Base-by-base conservation (phyloP, 139 green algal species). In the Micractinium conductrix region DNA sequence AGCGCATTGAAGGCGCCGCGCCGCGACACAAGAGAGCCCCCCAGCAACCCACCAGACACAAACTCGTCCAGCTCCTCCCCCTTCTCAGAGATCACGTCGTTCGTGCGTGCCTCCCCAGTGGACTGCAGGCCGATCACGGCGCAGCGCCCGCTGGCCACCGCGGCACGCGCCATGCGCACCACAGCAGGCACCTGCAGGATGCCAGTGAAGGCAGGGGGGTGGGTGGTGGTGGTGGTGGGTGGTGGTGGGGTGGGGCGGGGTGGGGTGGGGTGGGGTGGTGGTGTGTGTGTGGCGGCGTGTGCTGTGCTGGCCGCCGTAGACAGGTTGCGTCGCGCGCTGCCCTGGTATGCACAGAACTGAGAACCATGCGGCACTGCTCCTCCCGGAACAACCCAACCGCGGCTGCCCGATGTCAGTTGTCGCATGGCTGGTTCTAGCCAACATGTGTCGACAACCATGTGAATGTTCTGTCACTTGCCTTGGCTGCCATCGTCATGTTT, bases 401-500 rank as follows among this genome's bases (percentile, higher is more conserved):
- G n/a, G n/a, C n/a, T n/a, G n/a, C n/a, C n/a, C n/a, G n/a, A n/a
- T n/a, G n/a, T n/a, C n/a, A n/a, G n/a, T n/a, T n/a, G n/a, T n/a
- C n/a, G n/a, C n/a, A n/a, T n/a, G n/a, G n/a, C n/a, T n/a, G n/a
- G n/a, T n/a, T n/a, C n/a, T n/a, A n/a, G n/a, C 12, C 48, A 58
- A 58, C 17, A 65, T 65, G 16, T 65, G 55, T 30, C 17, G 17
- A 33, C 55, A 65, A 22, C n/a, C 22, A 24, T 71, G 63, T 10
- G 48, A 58, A 4, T 65, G 60, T 14, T 43, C 10, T 79, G 19
- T 28, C 38, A 35, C 67, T 1, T 63, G 94, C 91, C 92, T 97
- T 97, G 43, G 89, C 88, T 4, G 94, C 89, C 84, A 96, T 96
- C 87, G 90, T 95, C 80, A 97, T 89, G 83, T 92, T 84, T 28